These are phyloP conservation scores for Citrullus mucosospermus DNA, from an alignment of 306 rosid species.

Conservation along the genomic window DNA sequence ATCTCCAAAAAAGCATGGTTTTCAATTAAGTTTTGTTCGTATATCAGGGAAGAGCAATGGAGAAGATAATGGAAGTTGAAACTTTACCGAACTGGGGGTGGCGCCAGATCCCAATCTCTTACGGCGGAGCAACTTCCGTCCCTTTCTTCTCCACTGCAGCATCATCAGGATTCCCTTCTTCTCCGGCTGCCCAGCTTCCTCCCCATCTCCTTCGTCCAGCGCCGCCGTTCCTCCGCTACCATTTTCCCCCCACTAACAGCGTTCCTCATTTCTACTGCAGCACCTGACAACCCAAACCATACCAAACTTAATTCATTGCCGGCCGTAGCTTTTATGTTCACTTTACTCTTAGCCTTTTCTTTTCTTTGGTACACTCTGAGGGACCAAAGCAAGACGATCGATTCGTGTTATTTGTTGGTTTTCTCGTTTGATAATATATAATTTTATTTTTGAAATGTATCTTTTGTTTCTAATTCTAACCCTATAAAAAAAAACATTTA, in stretches of 20 bases:
- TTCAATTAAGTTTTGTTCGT: no score
- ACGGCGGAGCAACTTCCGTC: slow-evolving; percentile 30
- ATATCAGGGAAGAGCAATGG: slow-evolving; percentile 61
- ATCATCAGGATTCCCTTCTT: slow-evolving; percentile 99
- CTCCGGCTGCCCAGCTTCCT: slow-evolving; percentile 17
- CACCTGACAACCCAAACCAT: background rate
- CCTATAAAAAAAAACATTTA: no score
- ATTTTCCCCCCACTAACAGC: background rate
- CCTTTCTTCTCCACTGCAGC: slow-evolving; percentile 86
- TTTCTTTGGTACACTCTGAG: background rate
- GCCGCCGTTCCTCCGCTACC: slow-evolving; percentile 21
- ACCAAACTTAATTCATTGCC: no score
- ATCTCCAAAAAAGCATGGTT: no score
- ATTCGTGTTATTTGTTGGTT: background rate
- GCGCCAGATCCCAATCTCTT: slow-evolving; percentile 50
- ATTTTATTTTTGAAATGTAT: no score
- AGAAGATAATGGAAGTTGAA: slow-evolving; percentile 44
- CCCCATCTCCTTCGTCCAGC: slow-evolving; percentile 31
- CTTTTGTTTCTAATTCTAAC: no score
- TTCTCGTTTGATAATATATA: background rate
- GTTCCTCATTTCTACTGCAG: background rate
- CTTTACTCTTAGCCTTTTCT: background rate
- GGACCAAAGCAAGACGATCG: background rate
- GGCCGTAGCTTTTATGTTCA: no score
- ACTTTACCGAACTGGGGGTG: slow-evolving; percentile 45